Evolutionary conservation across 1,139 yeast genomes (phyloP), one percentile per base, ranked within the genome.

Genomic region (Debaryomyces sp.): DNA sequence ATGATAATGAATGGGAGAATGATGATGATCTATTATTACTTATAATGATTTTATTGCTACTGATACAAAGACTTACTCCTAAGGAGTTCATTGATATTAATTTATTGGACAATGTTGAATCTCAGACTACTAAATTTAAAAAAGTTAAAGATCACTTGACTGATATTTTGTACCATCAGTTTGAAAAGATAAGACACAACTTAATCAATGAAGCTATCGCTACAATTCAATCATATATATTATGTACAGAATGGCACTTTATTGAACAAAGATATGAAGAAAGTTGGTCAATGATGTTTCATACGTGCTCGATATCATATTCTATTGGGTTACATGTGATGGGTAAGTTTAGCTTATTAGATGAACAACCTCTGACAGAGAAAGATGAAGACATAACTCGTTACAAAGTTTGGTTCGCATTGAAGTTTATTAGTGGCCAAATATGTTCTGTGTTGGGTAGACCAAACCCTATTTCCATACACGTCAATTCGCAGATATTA

Each of bases 381-480:
- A 70, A 67, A 43, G 64, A 62, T 23, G 61, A 61, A 24, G 76
- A 73, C 50, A 56, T 71, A 12, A 55, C 56, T 8, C 66, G 77
- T 47, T 71, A 76, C 32, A 73, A 78, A 44, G 70, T 78, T 3
- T 80, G 83, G 81, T 76, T 77, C 52, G 78, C 80, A 1, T 67
- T 80, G 48, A 75, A 79, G 50, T 70, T 74, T 49, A 61, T 78
- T 24, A 67, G 77, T 10, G 80, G 82, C 1, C 78, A 78, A 36
- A 61, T 80, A 10, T 79, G 84, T 57, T 76, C 82, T 0, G 75
- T 79, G 5, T 63, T 80, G 34, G 84, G 84, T 4, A 65, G 85
- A 52, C 84, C 85, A 9, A 80, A 79, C 53, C 85, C 85, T 1
- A 79, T 80, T 6, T 75, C 81, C 10, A 73, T 80, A 47, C 76